phyloP scores from a whole-genome alignment of 352 stramenopile species.

The Pythium sukuiense region DNA sequence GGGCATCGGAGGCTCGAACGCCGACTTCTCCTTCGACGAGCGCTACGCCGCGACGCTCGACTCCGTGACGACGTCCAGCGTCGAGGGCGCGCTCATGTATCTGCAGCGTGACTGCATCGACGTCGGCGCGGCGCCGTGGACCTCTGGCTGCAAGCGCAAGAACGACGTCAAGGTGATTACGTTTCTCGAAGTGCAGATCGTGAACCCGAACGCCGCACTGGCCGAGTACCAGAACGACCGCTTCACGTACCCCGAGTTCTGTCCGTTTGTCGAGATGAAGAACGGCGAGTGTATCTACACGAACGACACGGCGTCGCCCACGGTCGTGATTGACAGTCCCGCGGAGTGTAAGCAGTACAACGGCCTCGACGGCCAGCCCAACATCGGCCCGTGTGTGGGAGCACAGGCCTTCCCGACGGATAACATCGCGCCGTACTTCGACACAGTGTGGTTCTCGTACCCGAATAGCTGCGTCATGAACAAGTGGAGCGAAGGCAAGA shows the following conservation, averaged over 20 bases:
- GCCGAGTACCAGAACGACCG: conserved; percentile 57
- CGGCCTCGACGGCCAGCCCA: conserved; percentile 47
- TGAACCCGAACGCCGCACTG: conserved; percentile 54
- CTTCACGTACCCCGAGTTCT: conserved; percentile 71
- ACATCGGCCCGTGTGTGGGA: conserved; percentile 62
- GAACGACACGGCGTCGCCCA: conserved; percentile 27
- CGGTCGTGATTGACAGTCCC: conserved; percentile 20
- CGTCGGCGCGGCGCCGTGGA: conserved; percentile 34
- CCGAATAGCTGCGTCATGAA: conserved; percentile 58
- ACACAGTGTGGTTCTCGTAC: conserved; percentile 80
- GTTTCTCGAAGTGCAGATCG: conserved; percentile 66
- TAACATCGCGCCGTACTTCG: conserved; percentile 55
- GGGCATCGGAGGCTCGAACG: conserved; percentile 21
- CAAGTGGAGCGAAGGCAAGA: conserved; percentile 50
- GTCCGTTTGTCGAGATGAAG: conserved; percentile 67
- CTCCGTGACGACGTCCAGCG: conserved; percentile 67
- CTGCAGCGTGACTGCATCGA: conserved; percentile 74
- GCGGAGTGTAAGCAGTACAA: conserved; percentile 71
- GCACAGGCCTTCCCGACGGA: conserved; percentile 54
- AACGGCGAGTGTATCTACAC: conserved; percentile 48
- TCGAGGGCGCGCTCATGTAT: conserved; percentile 72
- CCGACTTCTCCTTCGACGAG: conserved; percentile 39
- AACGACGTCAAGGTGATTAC: conserved; percentile 66
- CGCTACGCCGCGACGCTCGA: conserved; percentile 53
- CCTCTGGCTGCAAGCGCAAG: conserved; percentile 38